Conservation (phyloP, 169 alveolate genomes). For the Eimeria necatrix region DNA sequence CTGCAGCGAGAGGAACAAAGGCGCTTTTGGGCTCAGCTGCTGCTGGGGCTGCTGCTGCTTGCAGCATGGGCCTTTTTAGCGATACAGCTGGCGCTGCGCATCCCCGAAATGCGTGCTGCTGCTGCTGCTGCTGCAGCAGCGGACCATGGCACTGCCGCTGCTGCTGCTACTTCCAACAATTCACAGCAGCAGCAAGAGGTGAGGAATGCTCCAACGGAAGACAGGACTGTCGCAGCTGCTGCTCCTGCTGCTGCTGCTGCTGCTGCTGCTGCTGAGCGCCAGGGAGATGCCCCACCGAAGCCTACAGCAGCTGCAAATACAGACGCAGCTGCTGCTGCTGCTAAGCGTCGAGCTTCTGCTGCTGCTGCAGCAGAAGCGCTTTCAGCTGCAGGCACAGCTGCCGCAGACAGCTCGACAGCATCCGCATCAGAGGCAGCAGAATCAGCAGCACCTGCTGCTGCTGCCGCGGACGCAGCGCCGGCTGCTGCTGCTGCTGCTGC, state of each 20-base stretch:
- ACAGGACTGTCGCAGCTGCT: not conserved
- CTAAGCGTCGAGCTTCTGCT: not conserved
- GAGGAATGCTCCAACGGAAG: not conserved
- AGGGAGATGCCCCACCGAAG: not conserved
- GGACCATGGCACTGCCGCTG: not conserved
- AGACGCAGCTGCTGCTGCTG: conserved; percentile 5
- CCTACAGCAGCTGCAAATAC: conserved; percentile 23
- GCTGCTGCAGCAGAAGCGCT: conserved; percentile 1
- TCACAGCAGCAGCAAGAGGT: not conserved
- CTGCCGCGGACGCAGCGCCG: not conserved
- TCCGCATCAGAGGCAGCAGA: not conserved
- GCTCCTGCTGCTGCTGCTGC: not conserved
- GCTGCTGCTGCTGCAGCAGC: conserved; percentile 25
- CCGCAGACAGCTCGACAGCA: not conserved
- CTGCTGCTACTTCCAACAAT: not conserved
- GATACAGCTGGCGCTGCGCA: conserved; percentile 19
- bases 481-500: conserved; percentile 37
- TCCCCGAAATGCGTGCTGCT: conserved; percentile 47
- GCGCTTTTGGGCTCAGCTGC: conserved; percentile 6
- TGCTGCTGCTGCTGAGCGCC: not conserved
- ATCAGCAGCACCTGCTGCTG: conserved; percentile 22
- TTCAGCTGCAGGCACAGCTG: too few species aligned
- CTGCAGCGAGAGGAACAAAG: conserved; percentile 19
- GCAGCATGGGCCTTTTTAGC: not conserved
- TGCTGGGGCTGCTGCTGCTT: conserved; percentile 8